Percentiles rank a stretch among this genome's conserved stretches.
Evolutionary conservation across 371 early-diverging fungal genomes (phyloP).

Genomic region (Chytridium lagenaria): DNA sequence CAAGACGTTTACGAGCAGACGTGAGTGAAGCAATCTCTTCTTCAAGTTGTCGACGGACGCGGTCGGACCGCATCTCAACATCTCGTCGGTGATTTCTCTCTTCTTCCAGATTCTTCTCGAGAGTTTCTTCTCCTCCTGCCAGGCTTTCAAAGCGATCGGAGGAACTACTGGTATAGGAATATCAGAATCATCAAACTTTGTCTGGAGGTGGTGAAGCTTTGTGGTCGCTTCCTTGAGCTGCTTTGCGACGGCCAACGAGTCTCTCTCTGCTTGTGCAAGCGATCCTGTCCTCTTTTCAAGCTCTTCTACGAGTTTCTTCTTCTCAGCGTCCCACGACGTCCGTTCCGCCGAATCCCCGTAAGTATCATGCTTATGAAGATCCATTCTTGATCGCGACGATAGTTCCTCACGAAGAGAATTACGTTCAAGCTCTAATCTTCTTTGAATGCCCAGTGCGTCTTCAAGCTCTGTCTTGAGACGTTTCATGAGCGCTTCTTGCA

Average conservation of each 20-base stretch:
- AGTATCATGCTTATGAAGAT: background rate
- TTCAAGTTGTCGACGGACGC: constrained; percentile 6
- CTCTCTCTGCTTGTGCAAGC: constrained; percentile 9
- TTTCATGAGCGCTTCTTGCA: constrained; percentile 4
- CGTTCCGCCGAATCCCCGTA: background rate
- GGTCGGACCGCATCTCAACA: background rate
- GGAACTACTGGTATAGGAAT: background rate
- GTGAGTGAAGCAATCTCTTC: constrained; percentile 9
- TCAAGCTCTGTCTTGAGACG: background rate
- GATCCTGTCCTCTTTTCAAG: background rate
- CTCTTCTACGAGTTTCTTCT: constrained; percentile 3
- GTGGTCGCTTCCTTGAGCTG: constrained; percentile 5
- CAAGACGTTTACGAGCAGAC: background rate
- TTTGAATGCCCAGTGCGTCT: constrained; percentile 17
- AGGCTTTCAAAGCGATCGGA: background rate
- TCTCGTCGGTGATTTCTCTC: background rate
- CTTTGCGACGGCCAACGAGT: background rate
- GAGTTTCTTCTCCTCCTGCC: background rate
- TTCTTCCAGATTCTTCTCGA: background rate
- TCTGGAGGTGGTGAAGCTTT: background rate
- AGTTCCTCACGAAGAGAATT: constrained; percentile 9
- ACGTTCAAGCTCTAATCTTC: background rate
- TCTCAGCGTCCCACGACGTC: constrained; percentile 1
- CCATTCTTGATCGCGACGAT: background rate
- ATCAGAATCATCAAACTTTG: background rate